Percentiles rank a stretch among this genome's conserved stretches.
phyloP scores from a whole-genome alignment of 495 filamentous ascomycete species.

The Xanthoparmelia taractica region DNA sequence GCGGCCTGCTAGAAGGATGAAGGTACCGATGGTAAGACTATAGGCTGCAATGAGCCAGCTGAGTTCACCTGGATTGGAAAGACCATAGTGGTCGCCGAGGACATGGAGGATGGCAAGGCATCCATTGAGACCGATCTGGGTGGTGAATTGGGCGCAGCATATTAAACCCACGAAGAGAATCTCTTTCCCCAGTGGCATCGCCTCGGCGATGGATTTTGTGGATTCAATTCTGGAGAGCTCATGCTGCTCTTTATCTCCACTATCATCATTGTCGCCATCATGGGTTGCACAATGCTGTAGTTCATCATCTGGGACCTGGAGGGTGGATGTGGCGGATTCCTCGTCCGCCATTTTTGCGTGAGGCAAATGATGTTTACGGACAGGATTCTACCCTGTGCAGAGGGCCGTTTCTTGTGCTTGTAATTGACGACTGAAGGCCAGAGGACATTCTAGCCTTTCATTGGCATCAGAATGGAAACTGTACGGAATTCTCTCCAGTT shows the following conservation, averaged over 20 bases:
- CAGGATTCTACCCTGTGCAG: background rate
- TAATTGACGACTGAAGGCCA: background rate
- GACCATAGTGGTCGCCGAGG: conserved; percentile 22
- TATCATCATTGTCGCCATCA: background rate
- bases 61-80: conserved; percentile 26
- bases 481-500: no score
- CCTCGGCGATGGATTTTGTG: conserved; percentile 7
- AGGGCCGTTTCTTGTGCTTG: background rate
- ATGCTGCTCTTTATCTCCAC: background rate
- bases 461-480: background rate
- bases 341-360: background rate
- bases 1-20: conserved; percentile 56
- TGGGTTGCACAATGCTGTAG: background rate
- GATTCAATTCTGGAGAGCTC: conserved; percentile 7
- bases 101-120: conserved; percentile 37
- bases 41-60: conserved; percentile 54
- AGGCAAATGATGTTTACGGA: background rate
- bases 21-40: conserved; percentile 54
- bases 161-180: conserved; percentile 37
- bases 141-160: conserved; percentile 42
- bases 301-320: background rate
- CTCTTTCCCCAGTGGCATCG: conserved; percentile 33
- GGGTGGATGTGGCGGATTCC: background rate
- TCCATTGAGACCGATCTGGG: conserved; percentile 34
- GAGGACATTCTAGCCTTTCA: background rate